A percentile compares a stretch with the other conserved stretches of the same genome.
These are phyloP conservation scores for Wickerhamomyces chaumierensis DNA, from an alignment of 805 yeast species.

Conservation along the genomic window DNA sequence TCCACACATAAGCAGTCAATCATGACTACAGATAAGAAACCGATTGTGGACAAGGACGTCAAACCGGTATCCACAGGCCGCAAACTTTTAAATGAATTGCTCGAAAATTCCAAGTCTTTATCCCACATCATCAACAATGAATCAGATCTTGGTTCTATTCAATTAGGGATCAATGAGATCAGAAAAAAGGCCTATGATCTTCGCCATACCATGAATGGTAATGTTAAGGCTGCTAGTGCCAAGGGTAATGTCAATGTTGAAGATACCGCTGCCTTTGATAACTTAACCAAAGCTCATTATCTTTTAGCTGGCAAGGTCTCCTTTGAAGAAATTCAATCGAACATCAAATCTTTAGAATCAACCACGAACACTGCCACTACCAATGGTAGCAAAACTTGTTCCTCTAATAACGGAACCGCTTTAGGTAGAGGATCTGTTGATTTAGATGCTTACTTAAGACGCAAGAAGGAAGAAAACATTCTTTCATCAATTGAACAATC, in stretches of 20 bases:
- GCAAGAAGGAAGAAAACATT: conserved; percentile 74
- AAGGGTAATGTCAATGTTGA: conserved; percentile 25
- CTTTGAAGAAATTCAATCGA: conserved; percentile 69
- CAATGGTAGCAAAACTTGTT: no score
- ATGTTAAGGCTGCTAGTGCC: no score
- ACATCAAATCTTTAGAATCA: conserved; percentile 30
- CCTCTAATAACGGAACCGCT: no score
- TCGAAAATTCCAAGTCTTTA: conserved; percentile 67
- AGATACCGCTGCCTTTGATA: conserved; percentile 22
- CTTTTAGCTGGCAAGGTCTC: conserved; percentile 82
- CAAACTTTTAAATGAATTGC: conserved; percentile 48
- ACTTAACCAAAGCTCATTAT: conserved; percentile 70
- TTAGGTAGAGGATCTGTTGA: no score
- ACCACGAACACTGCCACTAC: no score
- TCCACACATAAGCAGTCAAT: no score
- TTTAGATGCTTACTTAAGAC: conserved; percentile 51
- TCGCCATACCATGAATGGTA: no score
- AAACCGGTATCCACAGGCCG: conserved; percentile 11
- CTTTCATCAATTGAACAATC: conserved; percentile 76
- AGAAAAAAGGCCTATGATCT: conserved; percentile 52
- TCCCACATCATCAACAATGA: conserved; percentile 53
- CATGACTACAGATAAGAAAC: no score
- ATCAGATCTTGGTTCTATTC: conserved; percentile 69
- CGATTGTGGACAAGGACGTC: not conserved
- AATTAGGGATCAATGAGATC: conserved; percentile 71